Conservation (phyloP, 495 filamentous ascomycete species). For the Xylaria scruposa region DNA sequence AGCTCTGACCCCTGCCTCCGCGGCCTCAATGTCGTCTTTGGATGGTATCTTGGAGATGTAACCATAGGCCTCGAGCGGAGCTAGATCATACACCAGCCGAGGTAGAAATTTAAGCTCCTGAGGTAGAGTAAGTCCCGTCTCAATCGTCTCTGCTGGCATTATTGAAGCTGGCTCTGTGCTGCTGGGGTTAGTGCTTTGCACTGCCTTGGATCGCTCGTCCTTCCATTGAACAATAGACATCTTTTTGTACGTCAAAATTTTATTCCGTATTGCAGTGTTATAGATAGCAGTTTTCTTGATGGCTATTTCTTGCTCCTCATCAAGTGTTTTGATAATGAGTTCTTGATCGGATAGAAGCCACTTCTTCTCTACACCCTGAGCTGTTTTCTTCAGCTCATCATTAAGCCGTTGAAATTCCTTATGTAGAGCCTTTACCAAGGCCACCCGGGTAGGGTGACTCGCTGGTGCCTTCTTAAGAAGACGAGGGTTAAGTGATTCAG, state of each 20-base stretch:
- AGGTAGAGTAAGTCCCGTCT: slow-evolving; percentile 68
- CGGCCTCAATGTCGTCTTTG: slow-evolving; percentile 54
- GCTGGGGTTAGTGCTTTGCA: slow-evolving; percentile 30
- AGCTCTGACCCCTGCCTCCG: slow-evolving; percentile 67
- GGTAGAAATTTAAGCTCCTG: slow-evolving; percentile 73
- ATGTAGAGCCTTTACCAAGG: slow-evolving; percentile 76
- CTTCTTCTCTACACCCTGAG: slow-evolving; percentile 44
- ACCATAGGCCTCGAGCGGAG: slow-evolving; percentile 67
- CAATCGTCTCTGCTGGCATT: slow-evolving; percentile 52
- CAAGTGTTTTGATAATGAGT: slow-evolving; percentile 77
- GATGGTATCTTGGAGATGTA: slow-evolving; percentile 74
- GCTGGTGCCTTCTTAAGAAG: slow-evolving; percentile 75
- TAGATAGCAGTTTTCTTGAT: slow-evolving; percentile 73
- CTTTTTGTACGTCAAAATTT: slow-evolving; percentile 74
- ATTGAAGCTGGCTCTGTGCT: slow-evolving; percentile 34
- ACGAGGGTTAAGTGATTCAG: slow-evolving; percentile 78
- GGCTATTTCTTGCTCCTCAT: slow-evolving; percentile 83
- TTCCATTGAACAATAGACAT: slow-evolving; percentile 74
- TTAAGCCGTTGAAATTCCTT: slow-evolving; percentile 76
- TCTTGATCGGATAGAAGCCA: slow-evolving; percentile 70
- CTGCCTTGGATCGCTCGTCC: slow-evolving; percentile 44
- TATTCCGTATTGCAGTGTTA: slow-evolving; percentile 78
- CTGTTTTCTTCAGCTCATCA: slow-evolving; percentile 62
- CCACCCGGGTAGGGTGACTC: slow-evolving; percentile 67
- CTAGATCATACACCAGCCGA: slow-evolving; percentile 64